Percentiles rank a stretch among this genome's conserved stretches.
These are phyloP conservation scores for Juglanconis sp. DNA, from an alignment of 2,329 filamentous ascomycete species.

Conservation along the genomic window DNA sequence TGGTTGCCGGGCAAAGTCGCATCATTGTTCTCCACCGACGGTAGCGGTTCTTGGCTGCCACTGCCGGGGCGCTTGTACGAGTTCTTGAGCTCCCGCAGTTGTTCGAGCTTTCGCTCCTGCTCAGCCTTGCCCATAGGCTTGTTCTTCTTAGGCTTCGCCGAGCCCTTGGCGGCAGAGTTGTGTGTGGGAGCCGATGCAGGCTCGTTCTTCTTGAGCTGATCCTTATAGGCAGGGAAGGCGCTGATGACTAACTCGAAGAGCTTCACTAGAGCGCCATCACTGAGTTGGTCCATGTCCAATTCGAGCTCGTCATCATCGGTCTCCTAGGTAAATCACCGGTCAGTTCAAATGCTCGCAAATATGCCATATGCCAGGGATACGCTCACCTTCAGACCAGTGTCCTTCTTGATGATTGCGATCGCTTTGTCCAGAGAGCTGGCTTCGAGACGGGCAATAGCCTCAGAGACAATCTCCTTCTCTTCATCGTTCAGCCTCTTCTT, in stretches of 20 bases:
- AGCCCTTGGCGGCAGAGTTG: constrained; percentile 20
- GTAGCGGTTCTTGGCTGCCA: constrained; percentile 44
- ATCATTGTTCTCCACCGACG: constrained; percentile 35
- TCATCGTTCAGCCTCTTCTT: constrained; percentile 66
- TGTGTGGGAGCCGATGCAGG: constrained; percentile 22
- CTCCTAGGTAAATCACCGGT: constrained; percentile 38
- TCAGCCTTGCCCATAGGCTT: constrained; percentile 74
- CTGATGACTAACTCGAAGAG: constrained; percentile 45
- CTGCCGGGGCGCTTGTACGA: constrained; percentile 44
- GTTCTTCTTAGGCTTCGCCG: constrained; percentile 65
- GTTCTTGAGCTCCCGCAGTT: constrained; percentile 59
- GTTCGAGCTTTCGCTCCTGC: constrained; percentile 65
- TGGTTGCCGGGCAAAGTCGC: constrained; percentile 3
- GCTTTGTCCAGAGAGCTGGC: constrained; percentile 75
- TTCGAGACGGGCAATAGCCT: constrained; percentile 77
- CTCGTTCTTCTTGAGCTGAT: constrained; percentile 30
- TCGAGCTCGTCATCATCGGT: constrained; percentile 59
- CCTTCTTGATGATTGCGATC: constrained; percentile 85
- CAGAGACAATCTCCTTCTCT: constrained; percentile 90
- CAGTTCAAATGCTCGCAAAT: constrained; percentile 21
- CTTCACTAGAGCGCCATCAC: constrained; percentile 51
- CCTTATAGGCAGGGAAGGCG: constrained; percentile 34
- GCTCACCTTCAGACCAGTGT: constrained; percentile 71
- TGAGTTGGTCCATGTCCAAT: constrained; percentile 57
- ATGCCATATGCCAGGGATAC: not conserved